Evolutionary conservation across 148 eudicot species (phyloP), one percentile per base, ranked within the genome.

Genomic region (Suaeda aralocaspica): DNA sequence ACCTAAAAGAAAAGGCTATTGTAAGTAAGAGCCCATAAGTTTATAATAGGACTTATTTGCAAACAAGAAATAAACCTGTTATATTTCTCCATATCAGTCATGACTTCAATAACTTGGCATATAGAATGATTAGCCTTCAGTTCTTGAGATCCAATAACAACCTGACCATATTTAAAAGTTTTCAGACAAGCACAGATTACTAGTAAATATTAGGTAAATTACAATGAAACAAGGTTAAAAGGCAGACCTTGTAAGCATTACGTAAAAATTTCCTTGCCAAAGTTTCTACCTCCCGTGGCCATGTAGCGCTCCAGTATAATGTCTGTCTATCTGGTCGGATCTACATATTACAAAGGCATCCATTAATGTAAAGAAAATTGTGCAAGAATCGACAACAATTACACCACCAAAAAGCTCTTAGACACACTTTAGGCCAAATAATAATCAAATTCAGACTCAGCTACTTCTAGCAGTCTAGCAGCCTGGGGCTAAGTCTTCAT

Each of bases 271-370:
- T 90, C 70, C 96, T 89, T 36, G 99, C 97, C 72, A 95, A 70
- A 48, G 86, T 73, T 82, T 95, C 99, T 22, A 95, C 99, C 76
- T 91, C 99, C 81, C 77, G 88, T 15, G 99, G 99, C 99, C 99
- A 95, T 53, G 99, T 95, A 68, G 97, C 99, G 69, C 97, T 91
- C 97, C 99, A 95, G 74, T 91, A 95, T 72, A 95, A 79, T 29
- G 99, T 86, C 73, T 95, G 99, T 75, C 99, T 91, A 82, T 95
- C 97, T 49, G 99, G 99, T 67, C 97, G 91, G 72, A 91, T 89
- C 97, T 95, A 86, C 29, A 77, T 53, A 13, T 59, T 51, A 59
- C 30, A 24, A 72, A 71, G 68, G 24, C 45, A 71, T 63, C 66
- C 16, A 33, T 21, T 1, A 28, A 62, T 24, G 25, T 13, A 7